Evolutionary conservation across 805 yeast genomes (phyloP).

Genomic region (Metschnikowia cerradonensis): DNA sequence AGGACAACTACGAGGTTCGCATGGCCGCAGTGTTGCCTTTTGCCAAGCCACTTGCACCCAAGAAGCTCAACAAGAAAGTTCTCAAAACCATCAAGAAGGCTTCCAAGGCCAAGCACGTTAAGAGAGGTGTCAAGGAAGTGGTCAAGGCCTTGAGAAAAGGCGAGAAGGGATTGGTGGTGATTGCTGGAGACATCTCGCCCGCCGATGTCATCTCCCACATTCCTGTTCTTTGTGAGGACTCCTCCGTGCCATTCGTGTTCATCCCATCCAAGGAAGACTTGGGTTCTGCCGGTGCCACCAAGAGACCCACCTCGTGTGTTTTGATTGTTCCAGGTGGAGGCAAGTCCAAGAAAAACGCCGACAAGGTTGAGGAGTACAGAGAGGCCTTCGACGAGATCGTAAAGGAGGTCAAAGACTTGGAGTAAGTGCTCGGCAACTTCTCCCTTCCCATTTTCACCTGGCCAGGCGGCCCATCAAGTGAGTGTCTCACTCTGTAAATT

Average conservation of each 20-base stretch:
- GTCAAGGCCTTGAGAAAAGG: slow-evolving; percentile 97
- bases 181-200: slow-evolving; percentile 98
- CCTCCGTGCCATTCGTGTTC: slow-evolving; percentile 84
- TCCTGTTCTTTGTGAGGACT: slow-evolving; percentile 96
- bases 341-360: slow-evolving; percentile 69
- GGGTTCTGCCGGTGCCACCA: slow-evolving; percentile 98
- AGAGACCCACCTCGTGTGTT: slow-evolving; percentile 97
- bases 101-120: slow-evolving; percentile 95
- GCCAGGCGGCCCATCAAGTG: slow-evolving; percentile 3
- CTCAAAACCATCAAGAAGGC: slow-evolving; percentile 96
- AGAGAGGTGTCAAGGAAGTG: slow-evolving; percentile 98
- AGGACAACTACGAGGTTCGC: slow-evolving; percentile 88
- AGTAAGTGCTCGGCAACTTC: slow-evolving; percentile 6
- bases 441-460: neutral
- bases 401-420: slow-evolving; percentile 65
- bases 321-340: slow-evolving; percentile 97
- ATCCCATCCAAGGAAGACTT: slow-evolving; percentile 97
- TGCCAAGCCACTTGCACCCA: slow-evolving; percentile 93
- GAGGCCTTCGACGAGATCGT: slow-evolving; percentile 91
- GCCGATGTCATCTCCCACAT: slow-evolving; percentile 95
- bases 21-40: slow-evolving; percentile 87
- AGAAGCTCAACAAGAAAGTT: slow-evolving; percentile 91
- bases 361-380: slow-evolving; percentile 76
- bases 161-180: slow-evolving; percentile 91
- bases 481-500: slow-evolving; percentile 10